phyloP scores from a whole-genome alignment of 345 rosid genomes.

The Eucalyptus marginata region DNA sequence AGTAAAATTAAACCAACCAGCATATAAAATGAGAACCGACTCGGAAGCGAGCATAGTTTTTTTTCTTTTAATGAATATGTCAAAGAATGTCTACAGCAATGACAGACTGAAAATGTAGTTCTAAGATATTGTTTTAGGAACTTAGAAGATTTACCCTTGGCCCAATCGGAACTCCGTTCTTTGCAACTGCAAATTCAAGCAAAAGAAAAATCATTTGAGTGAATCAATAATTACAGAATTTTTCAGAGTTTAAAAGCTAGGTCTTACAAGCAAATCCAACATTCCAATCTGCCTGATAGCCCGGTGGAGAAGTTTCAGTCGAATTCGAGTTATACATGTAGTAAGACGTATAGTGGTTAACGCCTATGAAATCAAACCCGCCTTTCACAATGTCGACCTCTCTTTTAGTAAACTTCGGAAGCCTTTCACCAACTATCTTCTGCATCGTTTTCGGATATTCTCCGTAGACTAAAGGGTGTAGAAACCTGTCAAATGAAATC shows the following conservation, averaged over 20 bases:
- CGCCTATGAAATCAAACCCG: slow-evolving; percentile 34
- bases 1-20: neutral
- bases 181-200: slow-evolving; percentile 19
- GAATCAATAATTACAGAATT: neutral
- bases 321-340: slow-evolving; percentile 25
- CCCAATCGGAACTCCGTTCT: slow-evolving; percentile 37
- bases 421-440: slow-evolving; percentile 19
- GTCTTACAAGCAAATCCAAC: slow-evolving; percentile 41
- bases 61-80: neutral
- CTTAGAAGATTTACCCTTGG: slow-evolving; percentile 14
- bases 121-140: neutral
- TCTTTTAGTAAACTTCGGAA: slow-evolving; percentile 34
- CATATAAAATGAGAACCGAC: neutral
- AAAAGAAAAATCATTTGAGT: neutral
- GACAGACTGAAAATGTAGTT: neutral
- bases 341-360: slow-evolving; percentile 45
- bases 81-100: neutral
- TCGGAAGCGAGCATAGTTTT: neutral
- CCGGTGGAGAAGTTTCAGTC: slow-evolving; percentile 12
- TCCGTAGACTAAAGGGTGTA: slow-evolving; percentile 56
- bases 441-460: slow-evolving; percentile 62
- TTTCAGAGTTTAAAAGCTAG: neutral
- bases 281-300: slow-evolving; percentile 54
- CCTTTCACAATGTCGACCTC: slow-evolving; percentile 41
- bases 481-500: slow-evolving; percentile 20